phyloP scores from a whole-genome alignment of 495 filamentous ascomycete species.

The Elasticomyces elasticus region DNA sequence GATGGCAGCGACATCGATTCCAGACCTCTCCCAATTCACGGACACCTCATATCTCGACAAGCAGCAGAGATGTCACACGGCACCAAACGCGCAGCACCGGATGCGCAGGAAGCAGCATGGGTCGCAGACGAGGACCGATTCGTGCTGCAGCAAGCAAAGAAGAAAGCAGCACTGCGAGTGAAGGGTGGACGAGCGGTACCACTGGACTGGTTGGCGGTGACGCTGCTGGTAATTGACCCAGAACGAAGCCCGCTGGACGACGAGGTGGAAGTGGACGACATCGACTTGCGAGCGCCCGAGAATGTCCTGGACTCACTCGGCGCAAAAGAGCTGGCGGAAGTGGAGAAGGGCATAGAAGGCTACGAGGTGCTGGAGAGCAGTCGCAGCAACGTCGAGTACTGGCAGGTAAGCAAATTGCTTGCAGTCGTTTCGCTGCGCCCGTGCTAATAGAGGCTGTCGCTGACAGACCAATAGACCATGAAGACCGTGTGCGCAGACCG shows the following conservation, averaged over 20 bases:
- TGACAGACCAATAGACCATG: slow-evolving; percentile 49
- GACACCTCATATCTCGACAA: not conserved
- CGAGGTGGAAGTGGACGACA: slow-evolving; percentile 53
- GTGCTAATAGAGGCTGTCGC: slow-evolving; percentile 24
- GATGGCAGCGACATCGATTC: not conserved
- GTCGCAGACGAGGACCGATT: slow-evolving; percentile 93
- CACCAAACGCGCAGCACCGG: slow-evolving; percentile 29
- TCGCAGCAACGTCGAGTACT: slow-evolving; percentile 70
- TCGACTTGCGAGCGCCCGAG: slow-evolving; percentile 74
- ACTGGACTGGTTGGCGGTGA: slow-evolving; percentile 93
- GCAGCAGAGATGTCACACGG: not conserved
- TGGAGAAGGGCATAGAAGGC: slow-evolving; percentile 78
- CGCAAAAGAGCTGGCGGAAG: slow-evolving; percentile 58
- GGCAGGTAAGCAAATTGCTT: slow-evolving; percentile 47
- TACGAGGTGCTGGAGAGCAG: slow-evolving; percentile 76
- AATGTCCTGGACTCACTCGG: slow-evolving; percentile 68
- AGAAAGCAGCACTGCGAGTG: slow-evolving; percentile 95
- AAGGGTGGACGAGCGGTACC: slow-evolving; percentile 84
- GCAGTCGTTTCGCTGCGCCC: not conserved
- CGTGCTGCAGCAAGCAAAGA: slow-evolving; percentile 93
- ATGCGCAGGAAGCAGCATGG: slow-evolving; percentile 47
- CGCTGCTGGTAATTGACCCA: slow-evolving; percentile 74
- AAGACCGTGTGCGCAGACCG: slow-evolving; percentile 75
- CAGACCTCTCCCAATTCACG: not conserved
- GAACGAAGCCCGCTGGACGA: slow-evolving; percentile 71